Percentiles rank a stretch among this genome's conserved stretches.
These are phyloP conservation scores for Volvariella surrecta DNA, from an alignment of 1,284 basidiomycete species.

Conservation along the genomic window DNA sequence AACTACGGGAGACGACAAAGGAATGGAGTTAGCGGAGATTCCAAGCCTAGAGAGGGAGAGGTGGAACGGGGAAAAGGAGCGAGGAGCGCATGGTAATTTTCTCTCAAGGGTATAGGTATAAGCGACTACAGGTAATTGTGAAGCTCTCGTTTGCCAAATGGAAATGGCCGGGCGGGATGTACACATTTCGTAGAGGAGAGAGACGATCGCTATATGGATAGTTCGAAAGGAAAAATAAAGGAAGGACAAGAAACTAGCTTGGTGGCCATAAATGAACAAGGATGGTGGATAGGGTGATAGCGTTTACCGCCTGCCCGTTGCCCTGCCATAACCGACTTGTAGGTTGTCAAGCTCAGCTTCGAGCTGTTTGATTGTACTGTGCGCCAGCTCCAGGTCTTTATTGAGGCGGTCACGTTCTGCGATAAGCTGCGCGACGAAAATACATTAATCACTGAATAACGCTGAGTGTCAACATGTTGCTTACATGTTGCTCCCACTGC, in stretches of 20 bases:
- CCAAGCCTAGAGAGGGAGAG: too few relatives aligned
- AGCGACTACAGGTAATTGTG: background rate
- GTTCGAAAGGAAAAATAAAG: too few relatives aligned
- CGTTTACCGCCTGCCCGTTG: conserved; percentile 60
- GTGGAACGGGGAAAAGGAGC: background rate
- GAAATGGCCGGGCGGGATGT: too few relatives aligned
- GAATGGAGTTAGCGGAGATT: too few relatives aligned
- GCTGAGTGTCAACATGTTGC: conserved; percentile 20
- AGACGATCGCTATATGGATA: too few relatives aligned
- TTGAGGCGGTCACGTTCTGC: conserved; percentile 95
- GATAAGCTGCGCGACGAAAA: conserved; percentile 61
- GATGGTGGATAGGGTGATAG: background rate
- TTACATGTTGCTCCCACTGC: conserved; percentile 97
- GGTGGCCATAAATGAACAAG: too few relatives aligned
- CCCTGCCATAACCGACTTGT: conserved; percentile 77
- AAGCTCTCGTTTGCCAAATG: too few relatives aligned
- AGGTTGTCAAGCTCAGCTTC: conserved; percentile 87
- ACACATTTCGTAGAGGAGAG: too few relatives aligned
- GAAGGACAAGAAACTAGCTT: too few relatives aligned
- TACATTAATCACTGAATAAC: conserved; percentile 6
- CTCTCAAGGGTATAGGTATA: background rate
- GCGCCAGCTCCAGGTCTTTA: conserved; percentile 91
- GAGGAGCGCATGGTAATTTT: background rate
- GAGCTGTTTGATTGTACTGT: conserved; percentile 86
- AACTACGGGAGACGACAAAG: too few relatives aligned